These are phyloP conservation scores for Cucurbita moschata DNA, from an alignment of 306 rosid species.

Conservation along the genomic window DNA sequence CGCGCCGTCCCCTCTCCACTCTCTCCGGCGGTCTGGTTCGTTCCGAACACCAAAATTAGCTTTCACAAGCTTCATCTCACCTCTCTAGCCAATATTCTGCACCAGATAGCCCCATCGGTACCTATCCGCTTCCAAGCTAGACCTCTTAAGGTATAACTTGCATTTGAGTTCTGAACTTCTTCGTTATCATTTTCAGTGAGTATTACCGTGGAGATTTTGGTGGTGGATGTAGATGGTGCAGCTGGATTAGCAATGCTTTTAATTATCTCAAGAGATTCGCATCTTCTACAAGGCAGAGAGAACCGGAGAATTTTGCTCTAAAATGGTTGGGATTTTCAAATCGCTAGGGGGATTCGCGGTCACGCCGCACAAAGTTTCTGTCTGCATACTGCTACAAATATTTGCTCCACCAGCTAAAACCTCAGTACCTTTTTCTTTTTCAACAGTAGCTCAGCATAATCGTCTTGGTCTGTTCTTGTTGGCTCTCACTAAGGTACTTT, in stretches of 20 bases:
- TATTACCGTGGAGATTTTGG: neutral
- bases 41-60: neutral
- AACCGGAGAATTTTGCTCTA: neutral
- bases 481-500: slow-evolving; percentile 62
- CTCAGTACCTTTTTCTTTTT: slow-evolving; percentile 58
- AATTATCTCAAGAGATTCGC: neutral
- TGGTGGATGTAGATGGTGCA: neutral
- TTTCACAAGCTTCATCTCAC: neutral
- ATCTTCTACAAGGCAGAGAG: neutral
- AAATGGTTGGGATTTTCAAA: slow-evolving; percentile 55
- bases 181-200: neutral
- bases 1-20: neutral
- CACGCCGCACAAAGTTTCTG: slow-evolving; percentile 84
- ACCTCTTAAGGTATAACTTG: neutral
- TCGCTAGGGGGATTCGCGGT: slow-evolving; percentile 57
- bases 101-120: neutral
- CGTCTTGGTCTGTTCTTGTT: slow-evolving; percentile 66
- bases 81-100: neutral
- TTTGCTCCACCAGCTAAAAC: slow-evolving; percentile 58
- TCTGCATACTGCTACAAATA: slow-evolving; percentile 72
- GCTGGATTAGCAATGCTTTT: neutral
- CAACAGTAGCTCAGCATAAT: slow-evolving; percentile 66
- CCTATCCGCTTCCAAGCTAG: too few relatives aligned
- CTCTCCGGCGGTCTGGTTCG: neutral
- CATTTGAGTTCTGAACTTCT: neutral